Evolutionary conservation across 129 eudicot species (phyloP).

Genomic region (Silybum marianum): DNA sequence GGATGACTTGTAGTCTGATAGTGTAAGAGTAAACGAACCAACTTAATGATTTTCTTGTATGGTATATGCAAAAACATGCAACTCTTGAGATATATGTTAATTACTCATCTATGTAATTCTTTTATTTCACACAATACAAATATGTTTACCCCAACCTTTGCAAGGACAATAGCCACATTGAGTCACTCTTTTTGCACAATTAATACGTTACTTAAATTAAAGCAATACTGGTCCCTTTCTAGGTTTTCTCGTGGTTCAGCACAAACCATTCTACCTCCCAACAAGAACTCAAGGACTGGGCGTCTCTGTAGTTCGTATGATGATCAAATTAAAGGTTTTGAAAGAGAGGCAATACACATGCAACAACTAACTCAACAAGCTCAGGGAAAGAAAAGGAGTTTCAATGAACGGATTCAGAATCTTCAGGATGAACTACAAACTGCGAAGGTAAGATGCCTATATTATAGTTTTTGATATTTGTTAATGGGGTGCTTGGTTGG

Average conservation of each 20-base stretch:
- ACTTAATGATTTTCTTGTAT: too few relatives aligned
- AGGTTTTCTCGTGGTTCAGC: conserved; percentile 95
- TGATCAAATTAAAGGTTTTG: conserved; percentile 60
- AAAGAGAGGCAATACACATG: conserved; percentile 46
- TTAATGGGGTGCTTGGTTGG: neutral
- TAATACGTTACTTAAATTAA: neutral
- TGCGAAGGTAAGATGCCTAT: conserved; percentile 50
- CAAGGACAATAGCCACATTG: neutral
- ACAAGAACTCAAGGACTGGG: conserved; percentile 51
- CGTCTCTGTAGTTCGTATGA: conserved; percentile 88
- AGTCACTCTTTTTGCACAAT: neutral
- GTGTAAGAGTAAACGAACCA: too few relatives aligned
- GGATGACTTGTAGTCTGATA: too few relatives aligned
- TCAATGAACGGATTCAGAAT: conserved; percentile 48
- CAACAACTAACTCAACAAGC: conserved; percentile 50
- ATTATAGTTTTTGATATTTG: neutral
- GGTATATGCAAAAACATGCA: too few relatives aligned
- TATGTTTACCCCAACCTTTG: too few relatives aligned
- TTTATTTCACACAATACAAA: neutral
- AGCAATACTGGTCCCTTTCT: conserved; percentile 7
- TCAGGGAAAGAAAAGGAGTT: conserved; percentile 58
- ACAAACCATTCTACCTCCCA: conserved; percentile 86
- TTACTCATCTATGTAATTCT: too few relatives aligned
- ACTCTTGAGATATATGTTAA: too few relatives aligned
- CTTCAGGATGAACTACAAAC: conserved; percentile 38